These are phyloP conservation scores for Hypericum perforatum DNA, from an alignment of 345 rosid genomes.

Conservation along the genomic window DNA sequence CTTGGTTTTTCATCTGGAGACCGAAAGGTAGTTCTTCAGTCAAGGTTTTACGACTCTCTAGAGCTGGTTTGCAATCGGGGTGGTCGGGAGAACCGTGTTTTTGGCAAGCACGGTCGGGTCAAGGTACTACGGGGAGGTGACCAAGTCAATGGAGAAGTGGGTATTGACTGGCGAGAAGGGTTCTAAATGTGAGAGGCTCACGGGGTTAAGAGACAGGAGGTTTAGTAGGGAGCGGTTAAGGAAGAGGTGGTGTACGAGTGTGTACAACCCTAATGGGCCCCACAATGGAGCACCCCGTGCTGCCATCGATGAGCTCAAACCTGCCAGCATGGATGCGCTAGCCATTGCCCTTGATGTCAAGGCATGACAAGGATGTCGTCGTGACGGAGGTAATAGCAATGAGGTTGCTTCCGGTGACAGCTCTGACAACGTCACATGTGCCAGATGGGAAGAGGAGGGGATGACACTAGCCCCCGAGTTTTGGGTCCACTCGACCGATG, in stretches of 20 bases:
- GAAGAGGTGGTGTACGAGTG: constrained; percentile 44
- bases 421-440: no score
- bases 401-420: no score
- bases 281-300: no score
- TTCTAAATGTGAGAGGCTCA: constrained; percentile 27
- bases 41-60: constrained; percentile 28
- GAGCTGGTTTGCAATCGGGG: constrained; percentile 44
- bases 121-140: constrained; percentile 22
- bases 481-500: no score
- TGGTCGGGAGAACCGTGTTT: constrained; percentile 25
- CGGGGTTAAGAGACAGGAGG: constrained; percentile 30
- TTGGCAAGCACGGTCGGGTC: constrained; percentile 37
- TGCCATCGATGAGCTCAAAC: no score
- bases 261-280: no score
- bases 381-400: no score
- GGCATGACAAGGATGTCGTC: no score
- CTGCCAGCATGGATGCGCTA: no score
- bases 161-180: constrained; percentile 10
- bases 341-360: no score
- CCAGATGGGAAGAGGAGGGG: no score
- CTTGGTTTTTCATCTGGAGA: constrained; percentile 30
- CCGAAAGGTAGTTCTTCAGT: constrained; percentile 25
- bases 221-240: constrained; percentile 47
- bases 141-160: constrained; percentile 38
- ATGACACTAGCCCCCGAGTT: no score